These are phyloP conservation scores for Nakazawaea populi DNA, from an alignment of 805 yeast species.

Conservation along the genomic window DNA sequence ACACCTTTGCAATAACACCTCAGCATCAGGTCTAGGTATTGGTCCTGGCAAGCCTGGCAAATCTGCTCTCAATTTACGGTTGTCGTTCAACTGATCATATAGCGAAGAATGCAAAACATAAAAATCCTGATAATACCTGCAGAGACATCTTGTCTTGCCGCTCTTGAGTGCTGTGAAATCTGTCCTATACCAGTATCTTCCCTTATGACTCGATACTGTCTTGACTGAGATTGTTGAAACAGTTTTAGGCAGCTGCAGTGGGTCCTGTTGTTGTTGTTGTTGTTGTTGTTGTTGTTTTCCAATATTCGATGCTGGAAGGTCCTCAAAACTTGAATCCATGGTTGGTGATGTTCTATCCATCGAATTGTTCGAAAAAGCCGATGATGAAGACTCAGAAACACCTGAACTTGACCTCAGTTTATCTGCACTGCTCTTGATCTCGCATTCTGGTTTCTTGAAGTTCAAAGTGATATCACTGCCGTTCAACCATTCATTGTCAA, in stretches of 20 bases:
- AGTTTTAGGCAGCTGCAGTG: slow-evolving; percentile 1
- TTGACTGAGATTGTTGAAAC: slow-evolving; percentile 32
- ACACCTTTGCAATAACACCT: slow-evolving; percentile 30
- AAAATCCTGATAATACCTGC: slow-evolving; percentile 47
- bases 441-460: not conserved
- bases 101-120: slow-evolving; percentile 36
- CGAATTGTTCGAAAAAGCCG: slow-evolving; percentile 4
- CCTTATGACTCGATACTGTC: slow-evolving; percentile 33
- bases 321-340: slow-evolving; percentile 1
- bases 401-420: slow-evolving; percentile 2
- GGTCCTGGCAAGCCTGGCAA: slow-evolving; percentile 43
- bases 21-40: slow-evolving; percentile 31
- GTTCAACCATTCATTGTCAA: slow-evolving; percentile 4
- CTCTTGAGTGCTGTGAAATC: slow-evolving; percentile 30
- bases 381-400: not conserved
- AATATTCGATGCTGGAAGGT: not conserved
- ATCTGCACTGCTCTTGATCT: no score
- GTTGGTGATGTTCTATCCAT: slow-evolving; percentile 5
- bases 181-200: slow-evolving; percentile 47
- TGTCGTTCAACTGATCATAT: slow-evolving; percentile 16
- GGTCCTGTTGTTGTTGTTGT: no score
- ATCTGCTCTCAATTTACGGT: slow-evolving; percentile 7
- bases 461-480: not conserved
- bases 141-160: slow-evolving; percentile 32
- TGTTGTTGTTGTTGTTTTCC: no score